Percentiles rank a stretch among this genome's conserved stretches.
Conservation (phyloP, 306 rosid species). For the Glycine tomentella region DNA sequence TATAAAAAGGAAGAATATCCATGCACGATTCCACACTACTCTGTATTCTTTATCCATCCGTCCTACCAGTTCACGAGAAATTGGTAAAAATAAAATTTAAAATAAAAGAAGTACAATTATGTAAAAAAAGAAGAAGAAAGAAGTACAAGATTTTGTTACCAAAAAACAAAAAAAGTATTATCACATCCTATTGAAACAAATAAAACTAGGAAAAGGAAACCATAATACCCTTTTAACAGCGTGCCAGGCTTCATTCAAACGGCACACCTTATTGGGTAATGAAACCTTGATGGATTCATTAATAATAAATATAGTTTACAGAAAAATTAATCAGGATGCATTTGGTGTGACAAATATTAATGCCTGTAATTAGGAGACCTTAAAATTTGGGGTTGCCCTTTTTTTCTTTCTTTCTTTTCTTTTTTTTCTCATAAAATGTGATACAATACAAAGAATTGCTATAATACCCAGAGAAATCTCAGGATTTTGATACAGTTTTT, state of each 20-base stretch:
- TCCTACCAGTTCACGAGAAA: not conserved
- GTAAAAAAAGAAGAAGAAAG: too few species aligned
- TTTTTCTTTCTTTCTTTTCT: too few species aligned
- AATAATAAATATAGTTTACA: slow-evolving; percentile 45
- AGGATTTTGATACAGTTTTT: not conserved
- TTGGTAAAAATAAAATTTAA: not conserved
- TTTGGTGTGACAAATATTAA: not conserved
- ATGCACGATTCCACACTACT: slow-evolving; percentile 33
- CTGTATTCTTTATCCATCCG: not conserved
- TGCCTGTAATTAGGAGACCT: slow-evolving; percentile 4
- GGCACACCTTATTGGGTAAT: slow-evolving; percentile 42
- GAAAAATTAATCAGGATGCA: slow-evolving; percentile 37
- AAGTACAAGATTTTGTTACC: not conserved
- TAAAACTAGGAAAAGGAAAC: slow-evolving; percentile 1
- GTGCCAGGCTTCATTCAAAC: slow-evolving; percentile 20
- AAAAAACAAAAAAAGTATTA: not conserved
- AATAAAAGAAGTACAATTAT: too few species aligned
- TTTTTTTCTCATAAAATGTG: not conserved
- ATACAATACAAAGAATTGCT: not conserved
- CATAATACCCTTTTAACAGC: slow-evolving; percentile 5
- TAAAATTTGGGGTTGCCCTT: not conserved
- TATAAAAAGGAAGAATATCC: not conserved
- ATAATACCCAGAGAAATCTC: not conserved
- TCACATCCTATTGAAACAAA: slow-evolving; percentile 23
- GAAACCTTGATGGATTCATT: slow-evolving; percentile 43